These are phyloP conservation scores for Yamadazyma diddensiae DNA, from an alignment of 1,139 yeast genomes.

Conservation along the genomic window DNA sequence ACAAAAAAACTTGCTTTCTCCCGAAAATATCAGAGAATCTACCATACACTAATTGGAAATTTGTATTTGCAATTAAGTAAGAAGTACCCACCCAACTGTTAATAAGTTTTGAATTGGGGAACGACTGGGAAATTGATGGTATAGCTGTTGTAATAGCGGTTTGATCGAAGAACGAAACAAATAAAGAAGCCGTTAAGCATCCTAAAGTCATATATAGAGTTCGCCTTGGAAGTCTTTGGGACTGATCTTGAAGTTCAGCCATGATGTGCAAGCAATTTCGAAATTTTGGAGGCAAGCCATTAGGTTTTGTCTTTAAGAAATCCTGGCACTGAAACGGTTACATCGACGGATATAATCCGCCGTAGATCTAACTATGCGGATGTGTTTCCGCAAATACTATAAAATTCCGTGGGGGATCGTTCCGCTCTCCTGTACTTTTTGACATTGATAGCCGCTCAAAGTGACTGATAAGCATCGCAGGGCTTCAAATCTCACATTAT, in stretches of 20 bases:
- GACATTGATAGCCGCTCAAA: too few relatives aligned
- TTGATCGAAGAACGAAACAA: slow-evolving; percentile 38
- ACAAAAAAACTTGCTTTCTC: slow-evolving; percentile 34
- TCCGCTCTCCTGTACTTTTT: too few relatives aligned
- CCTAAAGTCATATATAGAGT: slow-evolving; percentile 11
- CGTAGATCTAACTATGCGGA: too few relatives aligned
- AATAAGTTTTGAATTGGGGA: slow-evolving; percentile 35
- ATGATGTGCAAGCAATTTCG: too few relatives aligned
- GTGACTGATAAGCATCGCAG: too few relatives aligned
- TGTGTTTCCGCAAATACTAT: too few relatives aligned
- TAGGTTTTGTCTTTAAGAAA: too few relatives aligned
- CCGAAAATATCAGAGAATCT: slow-evolving; percentile 45
- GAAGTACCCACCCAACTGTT: slow-evolving; percentile 48
- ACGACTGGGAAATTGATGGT: slow-evolving; percentile 37
- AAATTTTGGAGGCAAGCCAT: too few relatives aligned
- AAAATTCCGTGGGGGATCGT: too few relatives aligned
- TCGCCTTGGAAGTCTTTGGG: slow-evolving; percentile 12
- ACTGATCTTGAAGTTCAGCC: slow-evolving; percentile 10
- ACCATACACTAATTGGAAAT: slow-evolving; percentile 41
- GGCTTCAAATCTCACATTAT: too few relatives aligned
- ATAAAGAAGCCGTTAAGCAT: slow-evolving; percentile 19
- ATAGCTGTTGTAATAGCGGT: slow-evolving; percentile 44
- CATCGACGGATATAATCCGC: too few relatives aligned
- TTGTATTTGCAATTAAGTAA: slow-evolving; percentile 44
- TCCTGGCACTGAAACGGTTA: too few relatives aligned